Evolutionary conservation across 257 asterid genomes (phyloP).

Genomic region (Solanum boliviense): DNA sequence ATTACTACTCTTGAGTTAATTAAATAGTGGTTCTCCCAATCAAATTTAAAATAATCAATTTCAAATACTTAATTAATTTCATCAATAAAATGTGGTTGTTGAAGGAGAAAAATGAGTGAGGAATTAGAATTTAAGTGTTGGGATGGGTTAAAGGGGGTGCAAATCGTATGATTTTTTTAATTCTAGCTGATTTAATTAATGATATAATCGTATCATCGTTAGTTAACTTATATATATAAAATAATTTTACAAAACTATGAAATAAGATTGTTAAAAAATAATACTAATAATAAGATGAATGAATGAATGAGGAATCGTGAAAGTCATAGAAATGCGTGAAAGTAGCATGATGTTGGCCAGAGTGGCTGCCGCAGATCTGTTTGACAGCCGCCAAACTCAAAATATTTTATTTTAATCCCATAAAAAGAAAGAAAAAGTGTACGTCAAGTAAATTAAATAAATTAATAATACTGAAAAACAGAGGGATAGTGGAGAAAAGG

Average conservation of each 20-base stretch:
- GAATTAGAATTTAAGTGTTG: neutral
- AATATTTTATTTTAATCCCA: neutral
- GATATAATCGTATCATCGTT: too few relatives aligned
- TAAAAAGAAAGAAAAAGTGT: neutral
- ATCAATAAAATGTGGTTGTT: neutral
- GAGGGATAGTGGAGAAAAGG: too few relatives aligned
- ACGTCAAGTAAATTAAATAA: neutral
- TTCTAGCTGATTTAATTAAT: neutral
- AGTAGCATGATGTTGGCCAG: neutral
- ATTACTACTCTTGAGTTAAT: too few relatives aligned
- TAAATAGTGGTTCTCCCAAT: neutral
- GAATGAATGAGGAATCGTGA: neutral
- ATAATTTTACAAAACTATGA: too few relatives aligned
- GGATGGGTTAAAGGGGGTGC: neutral
- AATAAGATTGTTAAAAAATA: too few relatives aligned
- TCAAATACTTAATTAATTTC: neutral
- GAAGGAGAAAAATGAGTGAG: neutral
- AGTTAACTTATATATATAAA: too few relatives aligned
- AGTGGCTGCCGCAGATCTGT: neutral
- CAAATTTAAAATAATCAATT: too few relatives aligned
- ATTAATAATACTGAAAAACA: too few relatives aligned
- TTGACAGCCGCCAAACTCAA: neutral
- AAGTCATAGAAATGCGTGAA: neutral
- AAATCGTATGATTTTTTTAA: neutral
- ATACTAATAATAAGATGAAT: neutral